Evolutionary conservation across 306 rosid genomes (phyloP).

Genomic region (Herpetospermum pedunculosum): DNA sequence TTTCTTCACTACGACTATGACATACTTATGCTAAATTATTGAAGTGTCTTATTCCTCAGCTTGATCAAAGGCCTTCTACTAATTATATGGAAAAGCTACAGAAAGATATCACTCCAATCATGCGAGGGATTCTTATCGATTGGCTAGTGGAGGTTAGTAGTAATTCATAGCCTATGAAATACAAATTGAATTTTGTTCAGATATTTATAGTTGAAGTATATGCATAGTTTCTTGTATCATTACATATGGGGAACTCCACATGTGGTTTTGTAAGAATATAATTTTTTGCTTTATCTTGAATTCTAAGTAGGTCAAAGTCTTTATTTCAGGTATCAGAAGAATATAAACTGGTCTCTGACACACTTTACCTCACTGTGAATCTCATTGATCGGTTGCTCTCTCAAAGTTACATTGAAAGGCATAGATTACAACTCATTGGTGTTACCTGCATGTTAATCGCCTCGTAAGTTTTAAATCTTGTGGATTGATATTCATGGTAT

Average conservation of each 20-base stretch:
- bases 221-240: neutral
- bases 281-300: neutral
- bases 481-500: neutral
- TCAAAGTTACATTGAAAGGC: constrained; percentile 33
- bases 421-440: constrained; percentile 79
- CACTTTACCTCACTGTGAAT: constrained; percentile 83
- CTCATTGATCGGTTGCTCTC: constrained; percentile 92
- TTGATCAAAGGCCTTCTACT: constrained; percentile 46
- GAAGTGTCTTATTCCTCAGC: constrained; percentile 26
- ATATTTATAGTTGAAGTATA: neutral
- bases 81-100: constrained; percentile 70
- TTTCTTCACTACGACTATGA: neutral
- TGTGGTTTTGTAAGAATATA: neutral
- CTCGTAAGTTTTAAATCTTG: constrained; percentile 50
- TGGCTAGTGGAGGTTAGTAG: constrained; percentile 90
- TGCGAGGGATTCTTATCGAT: constrained; percentile 73
- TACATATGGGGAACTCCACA: neutral
- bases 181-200: neutral
- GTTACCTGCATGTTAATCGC: constrained; percentile 81
- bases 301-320: neutral
- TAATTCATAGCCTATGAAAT: neutral
- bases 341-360: constrained; percentile 69
- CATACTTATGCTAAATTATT: neutral
- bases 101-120: constrained; percentile 51
- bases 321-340: constrained; percentile 85